phyloP scores from a whole-genome alignment of 2,329 filamentous ascomycete genomes.

The Aspergillus fischeri region DNA sequence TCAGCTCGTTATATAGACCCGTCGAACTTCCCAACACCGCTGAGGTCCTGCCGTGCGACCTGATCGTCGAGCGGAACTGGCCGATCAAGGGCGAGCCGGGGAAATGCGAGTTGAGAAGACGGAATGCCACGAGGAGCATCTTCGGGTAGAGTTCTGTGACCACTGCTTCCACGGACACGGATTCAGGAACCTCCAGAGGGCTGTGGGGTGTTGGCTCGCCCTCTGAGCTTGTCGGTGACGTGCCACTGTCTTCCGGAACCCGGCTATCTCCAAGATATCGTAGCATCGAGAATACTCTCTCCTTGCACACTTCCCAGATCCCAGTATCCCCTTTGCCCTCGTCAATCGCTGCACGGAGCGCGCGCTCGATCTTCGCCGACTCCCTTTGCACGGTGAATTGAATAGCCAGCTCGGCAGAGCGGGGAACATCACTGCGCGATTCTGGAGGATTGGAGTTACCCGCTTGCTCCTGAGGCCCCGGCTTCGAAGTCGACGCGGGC shows the following conservation, averaged over 20 bases:
- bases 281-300: slow-evolving; percentile 38
- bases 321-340: slow-evolving; percentile 29
- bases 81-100: slow-evolving; percentile 38
- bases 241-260: not conserved
- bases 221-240: not conserved
- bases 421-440: slow-evolving; percentile 6
- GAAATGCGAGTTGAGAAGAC: slow-evolving; percentile 37
- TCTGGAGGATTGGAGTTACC: slow-evolving; percentile 3
- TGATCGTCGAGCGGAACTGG: slow-evolving; percentile 40
- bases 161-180: slow-evolving; percentile 28
- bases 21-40: slow-evolving; percentile 41
- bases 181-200: slow-evolving; percentile 28
- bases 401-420: slow-evolving; percentile 21
- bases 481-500: not conserved
- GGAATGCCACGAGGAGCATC: slow-evolving; percentile 39
- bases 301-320: slow-evolving; percentile 38
- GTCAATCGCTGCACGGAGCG: slow-evolving; percentile 26
- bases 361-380: slow-evolving; percentile 26
- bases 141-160: slow-evolving; percentile 38
- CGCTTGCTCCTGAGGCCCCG: not conserved
- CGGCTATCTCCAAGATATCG: slow-evolving; percentile 16
- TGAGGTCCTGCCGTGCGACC: slow-evolving; percentile 38
- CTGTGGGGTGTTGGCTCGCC: not conserved
- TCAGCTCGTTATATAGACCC: slow-evolving; percentile 42
- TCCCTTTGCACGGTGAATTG: slow-evolving; percentile 28